A percentile compares a stretch with the other conserved stretches of the same genome.
Evolutionary conservation across 768 basidiomycete genomes (phyloP).

Genomic region (Leccinellum albellum): DNA sequence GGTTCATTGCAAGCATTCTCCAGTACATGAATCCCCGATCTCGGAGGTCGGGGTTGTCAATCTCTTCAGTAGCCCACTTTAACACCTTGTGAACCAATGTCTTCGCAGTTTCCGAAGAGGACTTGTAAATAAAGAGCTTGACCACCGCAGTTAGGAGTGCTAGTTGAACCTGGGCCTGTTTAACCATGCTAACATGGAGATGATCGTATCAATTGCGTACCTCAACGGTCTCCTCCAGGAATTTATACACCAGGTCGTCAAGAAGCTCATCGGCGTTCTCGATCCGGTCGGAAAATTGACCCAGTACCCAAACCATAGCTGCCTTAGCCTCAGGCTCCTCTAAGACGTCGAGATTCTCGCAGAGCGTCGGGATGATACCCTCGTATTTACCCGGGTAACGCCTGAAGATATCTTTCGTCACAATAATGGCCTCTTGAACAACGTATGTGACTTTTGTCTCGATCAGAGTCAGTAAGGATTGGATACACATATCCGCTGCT

Average conservation of each 20-base stretch:
- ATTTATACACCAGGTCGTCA: conserved; percentile 86
- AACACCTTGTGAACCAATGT: conserved; percentile 91
- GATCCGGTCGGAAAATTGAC: conserved; percentile 93
- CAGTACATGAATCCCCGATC: conserved; percentile 99
- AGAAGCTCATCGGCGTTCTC: conserved; percentile 94
- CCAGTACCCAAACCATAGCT: conserved; percentile 97
- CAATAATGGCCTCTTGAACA: conserved; percentile 95
- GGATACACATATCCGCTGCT: conserved; percentile 87
- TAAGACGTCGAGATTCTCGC: conserved; percentile 84
- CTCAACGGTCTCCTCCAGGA: conserved; percentile 92
- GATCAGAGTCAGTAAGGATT: conserved; percentile 79
- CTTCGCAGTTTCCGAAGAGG: conserved; percentile 78
- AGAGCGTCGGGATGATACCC: conserved; percentile 89
- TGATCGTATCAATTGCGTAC: conserved; percentile 38
- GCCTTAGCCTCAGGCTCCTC: conserved; percentile 98
- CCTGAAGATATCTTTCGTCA: conserved; percentile 97
- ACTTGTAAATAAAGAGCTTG: conserved; percentile 92
- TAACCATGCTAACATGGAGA: not conserved
- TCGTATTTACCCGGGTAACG: conserved; percentile 97
- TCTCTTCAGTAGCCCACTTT: conserved; percentile 95
- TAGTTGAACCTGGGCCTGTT: conserved; percentile 74
- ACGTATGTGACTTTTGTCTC: conserved; percentile 95
- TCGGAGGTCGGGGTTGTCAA: conserved; percentile 96
- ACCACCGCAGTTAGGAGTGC: conserved; percentile 91
- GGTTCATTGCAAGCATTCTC: conserved; percentile 93